Evolutionary conservation across 768 basidiomycete species (phyloP), one percentile per base, ranked within the genome.

Genomic region (Lactarius hatsudake): DNA sequence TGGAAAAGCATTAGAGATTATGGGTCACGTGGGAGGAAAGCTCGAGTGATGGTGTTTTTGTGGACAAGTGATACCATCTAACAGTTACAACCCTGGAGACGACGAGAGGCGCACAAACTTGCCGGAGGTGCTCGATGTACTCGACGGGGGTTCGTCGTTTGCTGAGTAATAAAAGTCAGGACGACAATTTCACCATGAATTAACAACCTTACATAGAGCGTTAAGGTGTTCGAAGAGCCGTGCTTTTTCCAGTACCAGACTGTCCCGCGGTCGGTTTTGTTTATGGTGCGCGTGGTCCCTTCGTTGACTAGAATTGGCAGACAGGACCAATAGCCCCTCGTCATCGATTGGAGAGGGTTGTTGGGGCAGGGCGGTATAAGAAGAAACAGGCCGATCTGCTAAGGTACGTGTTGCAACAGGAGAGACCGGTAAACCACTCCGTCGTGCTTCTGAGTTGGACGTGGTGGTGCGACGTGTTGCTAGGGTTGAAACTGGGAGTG

Each of bases 1-100:
- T 32, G 32, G 32, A 32, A 32, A 32, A 7, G 32, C 32, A 6
- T 32, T 7, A 32, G 0, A 36, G 28, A 34, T 3, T 32, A 6
- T 9, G n/a, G 38, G 20, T 63, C 53, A 72, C 45, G 72, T 66
- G 58, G 74, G 76, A 18, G 76, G 75, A 70, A 73, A 74, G 63
- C 73, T 77, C 54, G 76, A 74, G 42, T 73, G 71, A 61, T 77
- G 73, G 1, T 75, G 76, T 40, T 73, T 76, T 10, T 75, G 69
- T 40, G 68, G 34, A n/a, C 69, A 51, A 30, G 57, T 9, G 23
- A 32, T 51, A 65, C 60, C 53, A 59, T 48, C 70, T 59, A 67
- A 70, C 58, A 78, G 65, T n/a, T 73, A 72, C 38, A 75, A 73
- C 18, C 78, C 70, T 9, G 76, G 71, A 38, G 76, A 73, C 28